Conservation (phyloP, 2,329 filamentous ascomycete genomes). For the Diaporthe vexans region DNA sequence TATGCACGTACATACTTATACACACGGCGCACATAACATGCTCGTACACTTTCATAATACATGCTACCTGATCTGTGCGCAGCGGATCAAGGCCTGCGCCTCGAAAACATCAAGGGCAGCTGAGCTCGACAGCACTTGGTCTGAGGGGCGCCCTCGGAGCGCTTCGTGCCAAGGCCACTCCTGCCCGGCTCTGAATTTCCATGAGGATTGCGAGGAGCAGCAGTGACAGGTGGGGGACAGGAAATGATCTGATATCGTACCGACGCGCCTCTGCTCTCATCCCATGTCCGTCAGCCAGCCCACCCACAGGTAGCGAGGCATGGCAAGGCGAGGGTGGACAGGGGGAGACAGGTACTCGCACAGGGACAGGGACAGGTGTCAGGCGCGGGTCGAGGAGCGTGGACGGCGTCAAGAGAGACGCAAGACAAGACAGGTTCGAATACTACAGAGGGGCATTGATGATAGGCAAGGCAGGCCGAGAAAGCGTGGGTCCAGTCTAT, state of each 20-base stretch:
- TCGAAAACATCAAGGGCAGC: not conserved
- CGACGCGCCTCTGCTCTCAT: slow-evolving; percentile 30
- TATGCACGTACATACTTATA: slow-evolving; percentile 19
- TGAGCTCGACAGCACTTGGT: not conserved
- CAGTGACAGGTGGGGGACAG: slow-evolving; percentile 14
- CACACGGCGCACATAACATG: slow-evolving; percentile 3
- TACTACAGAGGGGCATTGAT: slow-evolving; percentile 33
- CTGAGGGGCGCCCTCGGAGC: not conserved
- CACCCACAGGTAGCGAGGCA: slow-evolving; percentile 30
- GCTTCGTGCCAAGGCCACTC: not conserved
- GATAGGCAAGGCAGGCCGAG: slow-evolving; percentile 41
- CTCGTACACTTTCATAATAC: slow-evolving; percentile 1
- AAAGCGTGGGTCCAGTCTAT: slow-evolving; percentile 42
- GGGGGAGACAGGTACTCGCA: slow-evolving; percentile 24
- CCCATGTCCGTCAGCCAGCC: slow-evolving; percentile 25
- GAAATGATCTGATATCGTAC: slow-evolving; percentile 35
- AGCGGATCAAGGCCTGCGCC: not conserved
- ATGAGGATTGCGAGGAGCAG: slow-evolving; percentile 13
- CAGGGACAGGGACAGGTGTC: slow-evolving; percentile 38
- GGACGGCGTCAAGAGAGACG: slow-evolving; percentile 35
- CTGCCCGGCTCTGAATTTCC: not conserved
- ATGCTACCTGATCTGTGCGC: slow-evolving; percentile 11
- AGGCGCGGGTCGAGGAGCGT: slow-evolving; percentile 35
- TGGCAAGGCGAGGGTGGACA: slow-evolving; percentile 31
- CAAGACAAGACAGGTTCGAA: slow-evolving; percentile 38